Evolutionary conservation across 108 stramenopile species (phyloP).

Genomic region (Skeletonema potamos): DNA sequence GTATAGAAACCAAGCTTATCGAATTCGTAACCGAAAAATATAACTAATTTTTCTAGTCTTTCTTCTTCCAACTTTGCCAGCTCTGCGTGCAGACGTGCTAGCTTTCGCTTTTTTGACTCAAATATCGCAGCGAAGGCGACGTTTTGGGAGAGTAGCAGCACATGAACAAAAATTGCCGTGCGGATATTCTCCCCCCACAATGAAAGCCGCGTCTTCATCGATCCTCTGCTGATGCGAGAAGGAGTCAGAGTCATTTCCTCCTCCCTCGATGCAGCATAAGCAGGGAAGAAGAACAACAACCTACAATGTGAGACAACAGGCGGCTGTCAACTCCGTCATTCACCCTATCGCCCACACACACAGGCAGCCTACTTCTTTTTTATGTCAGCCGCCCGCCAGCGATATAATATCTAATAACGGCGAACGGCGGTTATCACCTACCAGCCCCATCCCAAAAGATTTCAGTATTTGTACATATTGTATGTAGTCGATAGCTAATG

Average conservation of each 20-base stretch:
- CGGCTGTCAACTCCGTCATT: too few species aligned
- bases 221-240: not conserved
- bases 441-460: too few species aligned
- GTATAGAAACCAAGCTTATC: conserved; percentile 29
- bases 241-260: not conserved
- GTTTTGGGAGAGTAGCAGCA: not conserved
- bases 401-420: too few species aligned
- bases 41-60: conserved; percentile 15
- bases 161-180: not conserved
- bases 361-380: too few species aligned
- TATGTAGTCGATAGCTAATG: too few species aligned
- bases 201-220: not conserved
- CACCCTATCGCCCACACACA: too few species aligned
- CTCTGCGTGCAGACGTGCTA: conserved; percentile 28
- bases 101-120: conserved; percentile 26
- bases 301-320: too few species aligned
- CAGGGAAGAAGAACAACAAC: too few species aligned
- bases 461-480: too few species aligned
- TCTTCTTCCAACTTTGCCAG: conserved; percentile 27
- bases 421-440: too few species aligned
- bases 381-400: too few species aligned
- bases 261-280: not conserved
- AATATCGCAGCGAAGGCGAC: conserved; percentile 11
- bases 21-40: conserved; percentile 27
- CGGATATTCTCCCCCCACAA: not conserved